Conservation (phyloP, 1,284 basidiomycete species). For the Boletus smithii region DNA sequence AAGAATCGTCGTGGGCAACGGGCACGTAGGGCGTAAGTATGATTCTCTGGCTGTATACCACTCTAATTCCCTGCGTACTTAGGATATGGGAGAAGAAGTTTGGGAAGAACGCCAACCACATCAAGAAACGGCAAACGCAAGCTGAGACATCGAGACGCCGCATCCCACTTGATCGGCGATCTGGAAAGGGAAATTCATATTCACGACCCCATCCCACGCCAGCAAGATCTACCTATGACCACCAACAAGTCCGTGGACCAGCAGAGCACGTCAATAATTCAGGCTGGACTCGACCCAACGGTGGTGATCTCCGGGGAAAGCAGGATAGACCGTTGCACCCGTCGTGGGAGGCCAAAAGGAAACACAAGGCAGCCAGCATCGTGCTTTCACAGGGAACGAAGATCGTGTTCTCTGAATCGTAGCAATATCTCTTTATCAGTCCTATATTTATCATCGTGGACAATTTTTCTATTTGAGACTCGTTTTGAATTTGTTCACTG, state of each 20-base stretch:
- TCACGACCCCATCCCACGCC: not conserved
- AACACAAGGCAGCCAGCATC: slow-evolving; percentile 58
- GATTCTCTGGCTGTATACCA: not conserved
- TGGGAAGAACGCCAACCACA: slow-evolving; percentile 86
- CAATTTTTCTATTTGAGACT: not conserved
- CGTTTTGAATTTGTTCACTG: not conserved
- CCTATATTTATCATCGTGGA: not conserved
- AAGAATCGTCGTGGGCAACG: slow-evolving; percentile 93
- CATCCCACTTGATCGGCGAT: slow-evolving; percentile 18
- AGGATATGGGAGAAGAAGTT: slow-evolving; percentile 99
- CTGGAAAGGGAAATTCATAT: slow-evolving; percentile 10
- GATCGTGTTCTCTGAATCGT: slow-evolving; percentile 49
- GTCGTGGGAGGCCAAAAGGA: slow-evolving; percentile 89
- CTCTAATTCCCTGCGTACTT: slow-evolving; percentile 8
- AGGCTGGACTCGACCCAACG: not conserved
- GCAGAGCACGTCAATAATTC: not conserved
- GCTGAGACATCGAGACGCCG: slow-evolving; percentile 12
- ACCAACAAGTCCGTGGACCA: not conserved
- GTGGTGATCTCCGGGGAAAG: not conserved
- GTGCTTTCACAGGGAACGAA: slow-evolving; percentile 63
- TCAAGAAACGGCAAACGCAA: slow-evolving; percentile 59
- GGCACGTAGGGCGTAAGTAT: slow-evolving; percentile 83
- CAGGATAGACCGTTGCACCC: slow-evolving; percentile 63
- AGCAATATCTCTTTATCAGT: slow-evolving; percentile 4
- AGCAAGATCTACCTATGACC: not conserved